Percentiles rank a stretch among this genome's conserved stretches.
phyloP scores from a whole-genome alignment of 164 flowering plant genomes.

The Magnolia sinica region DNA sequence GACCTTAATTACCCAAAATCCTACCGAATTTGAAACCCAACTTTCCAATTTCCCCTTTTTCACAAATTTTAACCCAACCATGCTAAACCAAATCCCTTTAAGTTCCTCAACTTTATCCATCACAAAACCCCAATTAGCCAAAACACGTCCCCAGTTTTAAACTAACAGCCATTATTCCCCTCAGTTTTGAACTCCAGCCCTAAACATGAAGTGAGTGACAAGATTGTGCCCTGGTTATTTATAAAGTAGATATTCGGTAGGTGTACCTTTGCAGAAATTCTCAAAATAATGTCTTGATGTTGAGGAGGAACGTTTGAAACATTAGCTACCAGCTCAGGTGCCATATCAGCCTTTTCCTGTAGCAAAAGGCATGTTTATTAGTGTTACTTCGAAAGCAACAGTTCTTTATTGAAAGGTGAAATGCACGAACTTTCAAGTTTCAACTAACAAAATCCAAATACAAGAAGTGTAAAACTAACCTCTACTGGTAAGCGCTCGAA shows the following conservation, averaged over 20 bases:
- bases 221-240: not conserved
- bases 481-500: conserved; percentile 59
- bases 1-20: too few relatives aligned
- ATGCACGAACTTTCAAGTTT: not conserved
- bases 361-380: conserved; percentile 4
- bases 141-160: not conserved
- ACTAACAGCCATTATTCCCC: not conserved
- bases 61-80: too few relatives aligned
- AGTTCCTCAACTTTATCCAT: too few relatives aligned
- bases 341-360: conserved; percentile 75
- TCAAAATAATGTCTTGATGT: conserved; percentile 79
- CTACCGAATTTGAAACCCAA: too few relatives aligned
- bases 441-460: not conserved
- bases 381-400: conserved; percentile 2
- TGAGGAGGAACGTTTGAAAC: conserved; percentile 76
- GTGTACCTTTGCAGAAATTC: conserved; percentile 59
- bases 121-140: too few relatives aligned
- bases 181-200: too few relatives aligned
- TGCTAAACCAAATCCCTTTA: too few relatives aligned
- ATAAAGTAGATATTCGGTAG: not conserved
- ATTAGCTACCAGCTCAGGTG: conserved; percentile 54
- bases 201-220: not conserved
- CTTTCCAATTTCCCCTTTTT: too few relatives aligned
- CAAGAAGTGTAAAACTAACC: conserved; percentile 36
- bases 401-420: not conserved